Base-by-base conservation (phyloP, 2,329 filamentous ascomycete genomes). In the Colletotrichum siamense region DNA sequence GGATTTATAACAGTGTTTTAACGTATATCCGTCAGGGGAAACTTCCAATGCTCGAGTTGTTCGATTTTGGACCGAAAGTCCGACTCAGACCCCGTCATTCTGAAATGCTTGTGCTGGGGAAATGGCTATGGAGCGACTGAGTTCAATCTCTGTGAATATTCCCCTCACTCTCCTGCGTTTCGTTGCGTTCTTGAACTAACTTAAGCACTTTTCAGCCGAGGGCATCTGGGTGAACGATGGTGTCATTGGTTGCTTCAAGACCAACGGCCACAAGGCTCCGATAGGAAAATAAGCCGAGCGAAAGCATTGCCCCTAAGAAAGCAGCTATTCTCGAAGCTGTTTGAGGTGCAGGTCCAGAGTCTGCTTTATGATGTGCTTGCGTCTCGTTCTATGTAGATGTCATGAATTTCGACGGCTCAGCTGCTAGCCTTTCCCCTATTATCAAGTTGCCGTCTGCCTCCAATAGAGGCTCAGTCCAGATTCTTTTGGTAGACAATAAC, bases 121-220 rank as follows among this genome's bases (percentile, higher is more conserved):
- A 24, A 24, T 24, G 24, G 24, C 24, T 24, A 24, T 24, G 24
- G 24, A 24, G 24, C 24, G 24, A 24, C 24, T 24, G 24, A 24
- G 24, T 24, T 36, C 36, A 49, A n/a, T 16, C 18, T 49, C 18
- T 49, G 39, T 49, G 18, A 49, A 3, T 44, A n/a, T 3, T 10
- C 18, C 18, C 4, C 0, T 10, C 0, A 1, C 9, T n/a, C 4
- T 12, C 5, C 39, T n/a, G 18, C 2, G 39, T 9, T n/a, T 3
- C 9, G 3, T 44, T 5, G 39, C 18, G 39, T 22, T 49, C 4
- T 6, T 0, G 4, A 49, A 22, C 44, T 52, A 13, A 22, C 44
- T 3, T 0, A 2, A 49, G 0, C 0, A 0, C 44, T 52, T 52
- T 24, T 0, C n/a, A 52, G 44, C 44, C 10, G 44, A 22, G 44